phyloP scores from a whole-genome alignment of 768 basidiomycete species.

The Candolleomyces aberdarensis region DNA sequence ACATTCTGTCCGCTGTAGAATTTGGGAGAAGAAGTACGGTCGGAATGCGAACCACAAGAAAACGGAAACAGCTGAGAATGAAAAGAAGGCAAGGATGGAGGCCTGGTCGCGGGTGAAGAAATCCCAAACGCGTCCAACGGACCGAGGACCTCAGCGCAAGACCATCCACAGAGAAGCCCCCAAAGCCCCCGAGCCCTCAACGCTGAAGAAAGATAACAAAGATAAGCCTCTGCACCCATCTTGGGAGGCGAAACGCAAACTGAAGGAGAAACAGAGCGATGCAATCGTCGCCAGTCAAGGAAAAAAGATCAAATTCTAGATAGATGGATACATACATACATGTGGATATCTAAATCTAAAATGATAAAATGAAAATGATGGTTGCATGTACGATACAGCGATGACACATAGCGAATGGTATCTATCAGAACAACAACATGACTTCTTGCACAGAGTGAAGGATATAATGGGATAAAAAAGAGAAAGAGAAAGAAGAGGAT shows the following conservation, averaged over 20 bases:
- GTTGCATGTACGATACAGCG: neutral
- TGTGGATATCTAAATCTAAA: neutral
- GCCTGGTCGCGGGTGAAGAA: too few species aligned
- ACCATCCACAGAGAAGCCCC: neutral
- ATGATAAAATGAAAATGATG: neutral
- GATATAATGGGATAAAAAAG: too few species aligned
- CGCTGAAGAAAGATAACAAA: constrained; percentile 14
- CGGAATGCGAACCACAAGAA: constrained; percentile 88
- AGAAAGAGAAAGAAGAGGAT: neutral
- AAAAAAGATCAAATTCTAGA: constrained; percentile 76
- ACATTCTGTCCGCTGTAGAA: constrained; percentile 44
- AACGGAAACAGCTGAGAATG: constrained; percentile 38
- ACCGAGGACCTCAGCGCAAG: neutral
- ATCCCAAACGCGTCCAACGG: too few species aligned
- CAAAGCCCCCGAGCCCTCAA: neutral
- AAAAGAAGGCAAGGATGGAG: neutral
- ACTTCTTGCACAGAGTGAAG: too few species aligned
- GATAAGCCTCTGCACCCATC: constrained; percentile 76
- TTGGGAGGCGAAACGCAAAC: constrained; percentile 90
- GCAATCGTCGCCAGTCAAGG: constrained; percentile 67
- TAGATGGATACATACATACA: constrained; percentile 10
- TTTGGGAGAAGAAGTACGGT: constrained; percentile 98
- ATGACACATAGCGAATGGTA: neutral
- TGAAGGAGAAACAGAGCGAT: constrained; percentile 67
- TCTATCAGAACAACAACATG: too few species aligned